These are phyloP conservation scores for Gastrolobium bilobum DNA, from an alignment of 306 rosid genomes.

Conservation along the genomic window DNA sequence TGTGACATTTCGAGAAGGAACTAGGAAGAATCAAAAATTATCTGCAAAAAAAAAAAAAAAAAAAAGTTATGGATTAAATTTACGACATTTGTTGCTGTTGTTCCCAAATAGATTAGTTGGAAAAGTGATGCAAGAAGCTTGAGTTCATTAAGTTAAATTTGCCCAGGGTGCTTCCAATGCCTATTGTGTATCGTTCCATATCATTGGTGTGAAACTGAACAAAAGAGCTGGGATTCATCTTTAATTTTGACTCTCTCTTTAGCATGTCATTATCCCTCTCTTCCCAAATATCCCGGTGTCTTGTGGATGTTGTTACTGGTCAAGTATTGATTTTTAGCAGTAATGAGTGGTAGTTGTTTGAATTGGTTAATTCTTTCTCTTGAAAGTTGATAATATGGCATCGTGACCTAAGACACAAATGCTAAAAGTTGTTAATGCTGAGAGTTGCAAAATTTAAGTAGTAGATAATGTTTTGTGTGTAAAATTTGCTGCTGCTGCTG, in stretches of 20 bases:
- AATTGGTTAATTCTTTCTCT: conserved; percentile 33
- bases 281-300: conserved; percentile 26
- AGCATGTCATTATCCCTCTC: conserved; percentile 22
- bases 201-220: conserved; percentile 32
- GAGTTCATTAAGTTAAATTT: conserved; percentile 31
- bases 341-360: background rate
- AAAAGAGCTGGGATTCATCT: conserved; percentile 33
- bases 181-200: conserved; percentile 20
- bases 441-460: background rate
- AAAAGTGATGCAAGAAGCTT: conserved; percentile 20
- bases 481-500: conserved; percentile 21
- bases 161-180: conserved; percentile 35
- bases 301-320: background rate
- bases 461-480: conserved; percentile 18
- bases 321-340: conserved; percentile 4
- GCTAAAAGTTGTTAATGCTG: background rate
- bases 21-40: conserved; percentile 20
- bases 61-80: background rate
- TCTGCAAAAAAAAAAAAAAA: background rate
- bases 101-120: conserved; percentile 26
- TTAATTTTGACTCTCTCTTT: conserved; percentile 19
- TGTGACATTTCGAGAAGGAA: conserved; percentile 31
- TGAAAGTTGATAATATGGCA: conserved; percentile 13
- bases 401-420: background rate
- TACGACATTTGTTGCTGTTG: conserved; percentile 21